Percentiles rank a stretch among this genome's conserved stretches.
phyloP scores from a whole-genome alignment of 1,284 basidiomycete species.

The Phlebopus sp. region DNA sequence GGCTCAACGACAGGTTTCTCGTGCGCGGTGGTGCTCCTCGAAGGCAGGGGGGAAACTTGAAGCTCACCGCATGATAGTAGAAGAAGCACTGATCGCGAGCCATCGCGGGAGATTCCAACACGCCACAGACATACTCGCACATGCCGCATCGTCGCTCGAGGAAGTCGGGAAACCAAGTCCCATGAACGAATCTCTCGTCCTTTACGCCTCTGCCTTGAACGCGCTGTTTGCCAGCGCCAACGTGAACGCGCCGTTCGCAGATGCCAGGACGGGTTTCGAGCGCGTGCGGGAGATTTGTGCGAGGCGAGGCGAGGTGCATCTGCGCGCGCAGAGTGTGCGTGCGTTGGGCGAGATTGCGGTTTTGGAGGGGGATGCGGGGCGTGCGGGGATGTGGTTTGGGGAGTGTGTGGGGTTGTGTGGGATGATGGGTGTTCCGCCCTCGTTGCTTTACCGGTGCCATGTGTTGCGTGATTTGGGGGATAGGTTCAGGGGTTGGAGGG shows the following conservation, averaged over 20 bases:
- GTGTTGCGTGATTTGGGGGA: too few species aligned
- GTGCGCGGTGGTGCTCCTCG: not conserved
- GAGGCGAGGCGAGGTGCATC: not conserved
- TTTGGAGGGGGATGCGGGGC: not conserved
- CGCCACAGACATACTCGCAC: not conserved
- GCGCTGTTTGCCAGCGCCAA: not conserved
- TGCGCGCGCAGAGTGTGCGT: not conserved
- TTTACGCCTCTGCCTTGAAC: not conserved
- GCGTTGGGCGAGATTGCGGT: conserved; percentile 1
- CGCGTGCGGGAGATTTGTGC: not conserved
- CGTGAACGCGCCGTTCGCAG: too few species aligned
- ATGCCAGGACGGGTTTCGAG: not conserved
- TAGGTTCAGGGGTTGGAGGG: too few species aligned
- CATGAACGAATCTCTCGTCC: not conserved
- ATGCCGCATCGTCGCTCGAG: not conserved
- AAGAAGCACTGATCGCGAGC: not conserved
- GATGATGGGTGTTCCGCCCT: too few species aligned
- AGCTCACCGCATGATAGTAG: not conserved
- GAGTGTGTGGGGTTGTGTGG: too few species aligned
- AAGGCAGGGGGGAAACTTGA: not conserved
- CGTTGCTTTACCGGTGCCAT: too few species aligned
- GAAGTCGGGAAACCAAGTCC: not conserved
- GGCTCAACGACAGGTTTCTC: not conserved
- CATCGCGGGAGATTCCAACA: not conserved
- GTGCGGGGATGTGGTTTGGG: too few species aligned